Base-by-base conservation (phyloP, 1,284 basidiomycete genomes). In the Boletus sp. region DNA sequence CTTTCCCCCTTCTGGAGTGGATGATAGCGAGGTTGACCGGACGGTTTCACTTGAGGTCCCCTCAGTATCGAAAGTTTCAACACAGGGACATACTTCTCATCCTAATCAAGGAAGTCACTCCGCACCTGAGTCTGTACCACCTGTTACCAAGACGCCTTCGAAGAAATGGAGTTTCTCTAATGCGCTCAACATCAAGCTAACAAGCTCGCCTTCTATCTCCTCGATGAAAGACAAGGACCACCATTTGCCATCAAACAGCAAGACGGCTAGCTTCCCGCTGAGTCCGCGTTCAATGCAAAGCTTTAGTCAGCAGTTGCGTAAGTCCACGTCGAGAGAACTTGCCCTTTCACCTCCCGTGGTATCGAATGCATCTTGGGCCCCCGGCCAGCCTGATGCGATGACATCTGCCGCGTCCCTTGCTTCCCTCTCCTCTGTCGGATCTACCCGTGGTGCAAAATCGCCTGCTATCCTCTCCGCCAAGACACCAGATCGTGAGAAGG, bases 111-210 rank as follows among this genome's bases (percentile, higher is more conserved):
- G 54, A 39, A 68, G 49, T 59, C 70, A 54, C n/a, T 70, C 72
- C 41, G 68, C 71, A 29, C 67, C 75, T 10, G 72, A 76, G 44
- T 69, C 73, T 48, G 64, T 65, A 3, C 58, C 65, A 38, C 54
- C 51, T 25, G 69, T 73, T 39, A 68, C 75, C 44, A 86, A 85
- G 69, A 86, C 87, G 2, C 86, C 88, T 39, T 90, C 83, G 34
- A 95, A 94, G 75, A 97, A 96, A 70, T 97, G 94, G 94, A 95
- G 92, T 60, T 91, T 97, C 69, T 91, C 91, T 6, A 88, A 81
- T 50, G 90, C 90, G 6, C 73, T 96, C n/a, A 93, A 88, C 57
- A 78, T 92, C 57, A 90, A 84, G 64, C 69, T 91, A 41, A 77
- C 82, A 17, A 76, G 76, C 51, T 82, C 82, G 22, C 78, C 84